Base-by-base conservation (phyloP, 768 basidiomycete species). In the Panaeolus cyanescens region DNA sequence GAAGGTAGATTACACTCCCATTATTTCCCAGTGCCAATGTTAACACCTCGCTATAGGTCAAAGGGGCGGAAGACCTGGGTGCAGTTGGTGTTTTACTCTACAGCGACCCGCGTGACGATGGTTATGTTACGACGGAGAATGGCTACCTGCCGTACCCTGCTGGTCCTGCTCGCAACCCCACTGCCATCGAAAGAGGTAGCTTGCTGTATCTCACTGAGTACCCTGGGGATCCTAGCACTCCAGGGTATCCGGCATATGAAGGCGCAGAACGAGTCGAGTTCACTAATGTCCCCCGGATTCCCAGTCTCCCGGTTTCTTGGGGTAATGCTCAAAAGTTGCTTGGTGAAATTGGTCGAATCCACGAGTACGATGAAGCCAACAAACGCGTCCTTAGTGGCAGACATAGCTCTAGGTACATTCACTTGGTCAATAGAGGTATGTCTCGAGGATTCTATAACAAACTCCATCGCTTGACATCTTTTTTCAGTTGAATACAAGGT, bases 251-350 rank as follows among this genome's bases (percentile, higher is more conserved):
- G 45, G 80, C 96, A 1, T 98, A 97, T 72, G 82, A 87, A 70
- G 87, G 94, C 67, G 85, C 86, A 34, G 88, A 89, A 10, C 82
- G 91, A 55, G 76, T 61, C 17, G 81, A 84, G 17, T 84, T 77
- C 28, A 75, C 72, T 42, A 91, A 88, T 65, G 82, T 90, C 32
- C 91, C 92, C 2, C 71, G 68, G 15, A 93, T 94, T 61, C 92
- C 92, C 0, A 93, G 92, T 67, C 73, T 98, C n/a, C 96, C 96
- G 1, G 85, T 97, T 64, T 92, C 91, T 0, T 96, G 92, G 88
- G 75, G 80, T 50, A 96, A 95, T 69, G 95, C 93, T 1, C 73
- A 87, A 63, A 79, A 82, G n/a, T 75, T 95, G 7, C 76, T 94
- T 13, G 80, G 83, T 59, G 84, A 85, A 64, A 81, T 86, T 42